Evolutionary conservation across 192 early-diverging fungal genomes (phyloP), one percentile per base, ranked within the genome.

Genomic region (Backusella macrospora): DNA sequence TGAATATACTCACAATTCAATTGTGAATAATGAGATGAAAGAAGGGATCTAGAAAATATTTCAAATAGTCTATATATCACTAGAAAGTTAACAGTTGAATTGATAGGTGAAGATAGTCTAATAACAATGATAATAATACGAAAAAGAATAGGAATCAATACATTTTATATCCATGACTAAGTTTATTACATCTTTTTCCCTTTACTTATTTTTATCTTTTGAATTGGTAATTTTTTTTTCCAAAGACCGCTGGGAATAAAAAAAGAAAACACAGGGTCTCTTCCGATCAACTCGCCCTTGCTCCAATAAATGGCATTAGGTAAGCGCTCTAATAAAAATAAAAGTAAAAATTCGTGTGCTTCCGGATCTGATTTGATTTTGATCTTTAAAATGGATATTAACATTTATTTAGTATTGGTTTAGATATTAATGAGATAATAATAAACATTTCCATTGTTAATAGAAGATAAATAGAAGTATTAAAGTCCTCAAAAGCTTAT

Each of bases 241-340:
- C 18, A 52, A 59, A 59, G 52, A 59, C 52, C 52, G 52, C 52
- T 59, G 52, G 52, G 52, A 59, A 59, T 12, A 26, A 59, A 5
- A 18, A 13, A 21, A 26, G 26, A 5, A 18, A 13, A 21, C 21
- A 23, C 18, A 59, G 21, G 21, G 52, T 23, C 21, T 9, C 12
- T 59, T 12, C 52, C 52, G 52, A 59, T 26, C 29, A 34, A 23
- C 21, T 59, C 52, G 52, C 21, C 10, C 12, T 59, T 59, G 52
- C 21, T 59, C 52, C 52, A 59, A 59, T 59, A 26, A 59, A 59
- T 9, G 12, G 10, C 52, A 23, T 26, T 23, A 59, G 26, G 21
- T 13, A 59, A 26, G 52, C 52, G 52, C 52, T 26, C 21, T 3
- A 26, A 26, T 26, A 59, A 59, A 34, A 34, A 34, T 34, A 34